Evolutionary conservation across 2,329 filamentous ascomycete species (phyloP), one percentile per base, ranked within the genome.

Genomic region (Huntiella savannae): DNA sequence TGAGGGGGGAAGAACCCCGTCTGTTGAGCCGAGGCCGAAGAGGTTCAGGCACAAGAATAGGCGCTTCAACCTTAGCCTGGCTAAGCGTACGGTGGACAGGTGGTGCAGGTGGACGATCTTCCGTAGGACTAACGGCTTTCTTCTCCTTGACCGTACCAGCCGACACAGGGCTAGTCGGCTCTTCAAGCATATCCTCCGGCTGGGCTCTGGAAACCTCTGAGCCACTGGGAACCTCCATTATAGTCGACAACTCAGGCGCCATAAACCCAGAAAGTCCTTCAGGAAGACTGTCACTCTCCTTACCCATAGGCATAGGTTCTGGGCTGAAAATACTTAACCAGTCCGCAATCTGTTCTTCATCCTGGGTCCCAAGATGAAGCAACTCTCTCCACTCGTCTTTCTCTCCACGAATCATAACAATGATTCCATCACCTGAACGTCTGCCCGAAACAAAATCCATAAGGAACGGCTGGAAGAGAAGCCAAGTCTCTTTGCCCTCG

Each of bases 391-490:
- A 96, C 52, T 82, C 75, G 45, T 71, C 66, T 5, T 69, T 71
- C 34, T 75, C 72, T 51, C 72, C 61, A 49, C 85, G 77, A 46
- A 95, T 71, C 87, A 96, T 95, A 49, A 93, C 65, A 6, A 94
- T 71, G 51, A 96, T 70, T 53, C 92, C 79, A 22, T 75, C 72
- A 45, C 72, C 68, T 10, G 86, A 86, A 50, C 70, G 76, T 35
- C 88, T 77, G 43, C 86, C 84, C 10, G 91, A 96, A 15, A 93
- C 71, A 50, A 75, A 71, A 33, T 70, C 68, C 52, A 75, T 69
- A 13, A 78, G 69, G n/a, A 95, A 69, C 1, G 91, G 88, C n/a
- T 87, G 82, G 56, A 98, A 94, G 0, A 98, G 70, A 4, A 98
- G 71, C 77, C 85, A 96, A 22, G 68, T 66, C 45, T 77, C 75